Percentiles rank a stretch among this genome's conserved stretches.
Conservation (phyloP, 2,329 filamentous ascomycete species). For the Xylaria sp. region DNA sequence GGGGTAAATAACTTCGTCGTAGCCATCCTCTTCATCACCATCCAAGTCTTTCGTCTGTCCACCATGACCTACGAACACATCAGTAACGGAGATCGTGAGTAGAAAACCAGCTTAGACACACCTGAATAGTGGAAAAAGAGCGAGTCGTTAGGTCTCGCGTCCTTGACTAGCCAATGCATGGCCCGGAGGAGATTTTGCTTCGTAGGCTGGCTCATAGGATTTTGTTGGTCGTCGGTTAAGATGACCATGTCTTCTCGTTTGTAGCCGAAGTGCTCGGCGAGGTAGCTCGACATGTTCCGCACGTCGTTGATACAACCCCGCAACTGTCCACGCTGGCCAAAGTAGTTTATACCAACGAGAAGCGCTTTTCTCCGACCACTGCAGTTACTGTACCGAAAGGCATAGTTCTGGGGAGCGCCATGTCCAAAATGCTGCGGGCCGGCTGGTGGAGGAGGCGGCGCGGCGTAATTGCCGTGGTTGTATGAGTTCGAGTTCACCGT, state of each 20-base stretch:
- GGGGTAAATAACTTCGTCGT: constrained; percentile 82
- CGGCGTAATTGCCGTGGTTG: constrained; percentile 65
- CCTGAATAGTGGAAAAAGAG: constrained; percentile 98
- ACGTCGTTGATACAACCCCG: constrained; percentile 97
- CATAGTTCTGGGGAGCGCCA: constrained; percentile 82
- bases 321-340: constrained; percentile 88
- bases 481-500: constrained; percentile 63
- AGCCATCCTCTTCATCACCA: constrained; percentile 81
- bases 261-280: constrained; percentile 90
- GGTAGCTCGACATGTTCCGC: constrained; percentile 93
- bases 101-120: constrained; percentile 51
- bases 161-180: constrained; percentile 98
- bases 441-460: constrained; percentile 73
- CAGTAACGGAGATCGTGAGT: constrained; percentile 27
- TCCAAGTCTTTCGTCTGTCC: constrained; percentile 79
- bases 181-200: constrained; percentile 94
- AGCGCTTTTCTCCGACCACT: constrained; percentile 89
- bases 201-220: constrained; percentile 95
- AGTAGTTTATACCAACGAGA: constrained; percentile 96
- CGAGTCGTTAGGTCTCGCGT: constrained; percentile 90
- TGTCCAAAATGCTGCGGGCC: constrained; percentile 78
- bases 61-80: constrained; percentile 69
- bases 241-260: constrained; percentile 97
- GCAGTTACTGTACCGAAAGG: constrained; percentile 91
- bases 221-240: constrained; percentile 95